phyloP scores from a whole-genome alignment of 345 rosid species.

The Hypericum perforatum region DNA sequence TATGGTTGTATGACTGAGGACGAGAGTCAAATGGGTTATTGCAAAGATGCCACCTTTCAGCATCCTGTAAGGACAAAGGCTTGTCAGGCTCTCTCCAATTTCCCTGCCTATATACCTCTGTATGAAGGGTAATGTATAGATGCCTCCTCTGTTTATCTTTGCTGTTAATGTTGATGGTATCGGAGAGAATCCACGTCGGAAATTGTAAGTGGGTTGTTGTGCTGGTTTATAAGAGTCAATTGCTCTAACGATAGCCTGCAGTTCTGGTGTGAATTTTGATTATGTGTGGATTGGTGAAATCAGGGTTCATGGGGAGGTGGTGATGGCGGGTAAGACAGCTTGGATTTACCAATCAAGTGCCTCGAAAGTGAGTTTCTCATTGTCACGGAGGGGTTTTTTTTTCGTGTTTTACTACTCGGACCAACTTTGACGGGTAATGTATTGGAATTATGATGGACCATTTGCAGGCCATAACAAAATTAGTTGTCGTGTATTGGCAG shows the following conservation, averaged over 20 bases:
- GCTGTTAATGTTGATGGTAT: not conserved
- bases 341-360: conserved; percentile 36
- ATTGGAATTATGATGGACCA: too few relatives aligned
- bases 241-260: too few relatives aligned
- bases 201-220: too few relatives aligned
- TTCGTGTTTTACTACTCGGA: not conserved
- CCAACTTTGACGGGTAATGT: too few relatives aligned
- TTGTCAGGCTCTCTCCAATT: conserved; percentile 57
- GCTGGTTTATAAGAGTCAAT: too few relatives aligned
- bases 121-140: conserved; percentile 51
- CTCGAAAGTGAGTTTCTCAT: conserved; percentile 25
- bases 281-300: conserved; percentile 1
- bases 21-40: conserved; percentile 22
- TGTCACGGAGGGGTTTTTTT: not conserved
- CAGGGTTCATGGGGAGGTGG: conserved; percentile 86
- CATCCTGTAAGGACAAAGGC: conserved; percentile 44
- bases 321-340: conserved; percentile 38
- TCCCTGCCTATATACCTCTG: conserved; percentile 51
- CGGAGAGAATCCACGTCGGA: too few relatives aligned
- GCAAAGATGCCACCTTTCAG: conserved; percentile 45
- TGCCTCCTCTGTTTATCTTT: not conserved
- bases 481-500: conserved; percentile 20
- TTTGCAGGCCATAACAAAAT: too few relatives aligned
- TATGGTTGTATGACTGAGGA: conserved; percentile 12
- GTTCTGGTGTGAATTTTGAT: not conserved